Evolutionary conservation across 1,139 yeast genomes (phyloP).

Genomic region (Blastobotrys apis): DNA sequence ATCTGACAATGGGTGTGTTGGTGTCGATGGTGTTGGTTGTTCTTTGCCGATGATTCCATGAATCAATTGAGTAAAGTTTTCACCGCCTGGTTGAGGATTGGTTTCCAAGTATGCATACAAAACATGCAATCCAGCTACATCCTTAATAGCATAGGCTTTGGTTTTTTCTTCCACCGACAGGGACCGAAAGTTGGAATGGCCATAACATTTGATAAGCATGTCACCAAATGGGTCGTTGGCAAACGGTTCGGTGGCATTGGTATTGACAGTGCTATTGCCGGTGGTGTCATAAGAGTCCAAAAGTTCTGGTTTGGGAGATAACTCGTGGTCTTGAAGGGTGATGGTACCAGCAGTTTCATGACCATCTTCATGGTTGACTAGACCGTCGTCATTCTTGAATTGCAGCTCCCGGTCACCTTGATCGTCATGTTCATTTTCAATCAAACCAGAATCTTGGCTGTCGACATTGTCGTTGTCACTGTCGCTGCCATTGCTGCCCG

Average conservation of each 20-base stretch:
- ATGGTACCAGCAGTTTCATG: neutral
- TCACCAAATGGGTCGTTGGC: constrained; percentile 6
- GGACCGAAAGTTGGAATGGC: constrained; percentile 6
- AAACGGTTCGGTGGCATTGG: neutral
- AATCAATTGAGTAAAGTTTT: neutral
- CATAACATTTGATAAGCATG: constrained; percentile 7
- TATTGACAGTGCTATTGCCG: neutral
- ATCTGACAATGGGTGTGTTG: neutral
- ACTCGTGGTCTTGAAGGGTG: neutral
- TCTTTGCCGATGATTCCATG: neutral
- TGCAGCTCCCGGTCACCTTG: too few relatives aligned
- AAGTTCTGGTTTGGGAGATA: neutral
- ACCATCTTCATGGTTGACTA: neutral
- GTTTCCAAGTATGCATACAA: constrained; percentile 8
- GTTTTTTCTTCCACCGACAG: constrained; percentile 7
- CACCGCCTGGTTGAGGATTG: neutral
- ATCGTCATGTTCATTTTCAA: neutral
- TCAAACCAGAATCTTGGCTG: too few relatives aligned
- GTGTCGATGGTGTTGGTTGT: neutral
- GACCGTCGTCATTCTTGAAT: too few relatives aligned
- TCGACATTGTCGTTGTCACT: too few relatives aligned
- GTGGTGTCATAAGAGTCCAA: neutral
- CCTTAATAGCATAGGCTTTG: constrained; percentile 3
- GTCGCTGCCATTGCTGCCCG: too few relatives aligned
- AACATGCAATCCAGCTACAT: constrained; percentile 3